Evolutionary conservation across 495 filamentous ascomycete genomes (phyloP).

Genomic region (Aspergillus bridgeri): DNA sequence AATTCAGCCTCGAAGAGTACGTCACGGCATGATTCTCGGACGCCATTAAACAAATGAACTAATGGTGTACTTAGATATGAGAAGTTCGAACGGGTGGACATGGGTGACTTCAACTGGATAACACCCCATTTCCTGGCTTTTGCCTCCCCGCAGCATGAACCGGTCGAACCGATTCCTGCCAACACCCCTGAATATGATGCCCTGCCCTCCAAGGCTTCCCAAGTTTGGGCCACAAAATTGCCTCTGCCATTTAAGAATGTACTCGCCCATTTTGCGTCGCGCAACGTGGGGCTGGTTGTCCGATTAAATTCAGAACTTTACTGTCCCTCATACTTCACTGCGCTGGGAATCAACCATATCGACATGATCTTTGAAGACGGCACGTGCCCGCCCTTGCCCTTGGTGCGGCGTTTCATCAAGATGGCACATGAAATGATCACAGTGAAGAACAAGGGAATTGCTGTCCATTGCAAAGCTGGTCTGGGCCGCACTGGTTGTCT

Average conservation of each 20-base stretch:
- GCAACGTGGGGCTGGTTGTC: slow-evolving; percentile 89
- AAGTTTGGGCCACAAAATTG: slow-evolving; percentile 60
- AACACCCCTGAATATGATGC: slow-evolving; percentile 67
- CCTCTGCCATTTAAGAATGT: slow-evolving; percentile 93
- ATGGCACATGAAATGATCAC: slow-evolving; percentile 93
- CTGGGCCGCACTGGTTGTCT: slow-evolving; percentile 94
- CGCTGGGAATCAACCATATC: slow-evolving; percentile 88
- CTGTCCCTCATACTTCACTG: slow-evolving; percentile 90
- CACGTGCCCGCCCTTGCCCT: slow-evolving; percentile 81
- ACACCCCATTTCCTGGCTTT: slow-evolving; percentile 94
- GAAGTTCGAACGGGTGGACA: slow-evolving; percentile 89
- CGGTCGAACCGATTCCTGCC: slow-evolving; percentile 63
- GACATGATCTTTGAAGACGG: slow-evolving; percentile 99
- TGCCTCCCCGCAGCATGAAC: slow-evolving; percentile 84
- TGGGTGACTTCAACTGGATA: slow-evolving; percentile 99
- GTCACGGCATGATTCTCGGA: slow-evolving; percentile 34
- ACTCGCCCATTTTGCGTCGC: slow-evolving; percentile 76
- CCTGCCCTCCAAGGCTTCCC: slow-evolving; percentile 64
- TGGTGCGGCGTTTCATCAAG: slow-evolving; percentile 89
- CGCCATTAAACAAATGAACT: slow-evolving; percentile 10
- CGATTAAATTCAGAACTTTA: slow-evolving; percentile 95
- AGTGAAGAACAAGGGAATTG: slow-evolving; percentile 79
- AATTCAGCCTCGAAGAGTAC: slow-evolving; percentile 91
- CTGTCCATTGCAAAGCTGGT: slow-evolving; percentile 97
- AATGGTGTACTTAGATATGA: slow-evolving; percentile 63